Evolutionary conservation across 768 basidiomycete species (phyloP), one percentile per base, ranked within the genome.

Genomic region (Hysterangium stoloniferum): DNA sequence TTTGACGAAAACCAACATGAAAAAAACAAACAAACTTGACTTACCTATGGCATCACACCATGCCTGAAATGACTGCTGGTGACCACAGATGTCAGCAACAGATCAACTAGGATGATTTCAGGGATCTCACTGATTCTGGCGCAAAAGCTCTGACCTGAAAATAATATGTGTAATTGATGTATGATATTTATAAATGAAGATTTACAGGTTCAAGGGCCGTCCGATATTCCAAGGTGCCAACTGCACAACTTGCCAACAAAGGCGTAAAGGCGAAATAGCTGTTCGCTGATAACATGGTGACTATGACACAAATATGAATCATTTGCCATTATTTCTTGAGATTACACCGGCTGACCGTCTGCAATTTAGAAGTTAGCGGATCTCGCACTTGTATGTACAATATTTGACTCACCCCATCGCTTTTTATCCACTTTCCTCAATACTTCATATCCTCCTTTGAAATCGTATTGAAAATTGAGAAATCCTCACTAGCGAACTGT

Each of bases 181-280:
- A 22, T 17, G 9, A 25, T 12, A 45, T 12, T 36, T 19, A 34
- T 37, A 36, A 40, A 24, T 42, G 31, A 24, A 34, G 29, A 15
- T 22, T 42, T 44, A 89, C 88, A 1, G 88, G 79, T 64, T 93
- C 90, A 29, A 90, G 71, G 0, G 86, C 83, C 58, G 83, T 82
- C 22, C 88, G 71, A 60, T 84, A 89, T 56, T 91, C 88, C 41
- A 94, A 69, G 5, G 90, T 91, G 2, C 91, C 91, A 22, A 90
- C 86, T 3, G 86, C 77, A 52, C 84, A 78, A 43, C 79, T 71
- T 0, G 84, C 82, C 1, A 86, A 71, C 27, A 68, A 59, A 6
- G 67, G 65, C 4, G 57, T 58, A 55, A 82, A 82, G 59, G 81
- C 82, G 66, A 83, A 84, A 64, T 82, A 80, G 31, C 72, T 74